Evolutionary conservation across 371 early-diverging fungal genomes (phyloP).

Genomic region (Haplosporangium sp.): DNA sequence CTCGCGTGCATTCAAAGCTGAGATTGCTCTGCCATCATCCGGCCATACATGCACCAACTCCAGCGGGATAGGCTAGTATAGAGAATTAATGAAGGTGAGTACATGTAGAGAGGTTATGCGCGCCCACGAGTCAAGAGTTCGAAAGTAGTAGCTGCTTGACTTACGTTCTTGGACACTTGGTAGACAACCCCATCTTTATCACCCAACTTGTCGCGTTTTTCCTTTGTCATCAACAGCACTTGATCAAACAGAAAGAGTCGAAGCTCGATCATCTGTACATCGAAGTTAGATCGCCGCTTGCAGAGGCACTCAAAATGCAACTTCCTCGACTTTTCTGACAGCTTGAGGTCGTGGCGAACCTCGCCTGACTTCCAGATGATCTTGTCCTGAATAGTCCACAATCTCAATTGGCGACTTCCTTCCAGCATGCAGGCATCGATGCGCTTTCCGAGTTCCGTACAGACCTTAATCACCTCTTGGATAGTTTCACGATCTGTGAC

Average conservation of each 20-base stretch:
- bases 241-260: constrained; percentile 89
- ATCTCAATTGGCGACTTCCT: constrained; percentile 75
- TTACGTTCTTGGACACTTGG: constrained; percentile 66
- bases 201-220: constrained; percentile 57
- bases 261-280: constrained; percentile 76
- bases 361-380: constrained; percentile 63
- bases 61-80: constrained; percentile 77
- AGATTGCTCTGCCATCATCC: constrained; percentile 63
- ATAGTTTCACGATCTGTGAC: constrained; percentile 79
- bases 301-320: constrained; percentile 84
- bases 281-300: constrained; percentile 72
- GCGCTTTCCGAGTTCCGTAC: constrained; percentile 73
- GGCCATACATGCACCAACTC: constrained; percentile 73
- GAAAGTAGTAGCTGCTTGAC: neutral
- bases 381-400: constrained; percentile 68
- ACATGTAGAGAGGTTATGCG: too few relatives aligned
- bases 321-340: constrained; percentile 73
- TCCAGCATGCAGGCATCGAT: constrained; percentile 85
- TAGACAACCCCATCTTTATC: constrained; percentile 62
- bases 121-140: too few relatives aligned
- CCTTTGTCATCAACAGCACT: constrained; percentile 81
- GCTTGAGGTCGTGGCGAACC: constrained; percentile 71
- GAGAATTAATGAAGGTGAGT: neutral
- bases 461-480: constrained; percentile 69
- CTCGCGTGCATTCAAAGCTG: constrained; percentile 19